A percentile compares a stretch with the other conserved stretches of the same genome.
These are phyloP conservation scores for Hydnum rufescens DNA, from an alignment of 768 basidiomycete species.

Conservation along the genomic window DNA sequence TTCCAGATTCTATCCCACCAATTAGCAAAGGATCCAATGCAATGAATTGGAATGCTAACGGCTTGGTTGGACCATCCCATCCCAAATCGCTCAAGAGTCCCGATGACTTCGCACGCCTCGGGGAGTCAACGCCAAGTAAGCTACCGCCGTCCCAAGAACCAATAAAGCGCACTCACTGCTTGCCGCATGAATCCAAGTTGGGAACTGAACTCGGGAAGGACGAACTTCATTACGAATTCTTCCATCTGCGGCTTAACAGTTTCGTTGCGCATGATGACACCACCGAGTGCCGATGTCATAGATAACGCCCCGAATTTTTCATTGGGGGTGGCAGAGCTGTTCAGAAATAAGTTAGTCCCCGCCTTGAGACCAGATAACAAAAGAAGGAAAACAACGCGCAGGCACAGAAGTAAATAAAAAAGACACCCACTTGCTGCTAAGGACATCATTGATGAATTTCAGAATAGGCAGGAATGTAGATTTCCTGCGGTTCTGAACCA, in stretches of 20 bases:
- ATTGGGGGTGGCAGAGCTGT: constrained; percentile 31
- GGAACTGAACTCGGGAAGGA: constrained; percentile 50
- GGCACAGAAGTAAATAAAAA: not conserved
- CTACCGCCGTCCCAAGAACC: not conserved
- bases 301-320: constrained; percentile 75
- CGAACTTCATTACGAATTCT: constrained; percentile 50
- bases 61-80: constrained; percentile 45
- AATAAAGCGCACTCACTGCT: constrained; percentile 32
- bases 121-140: not conserved
- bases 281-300: constrained; percentile 56
- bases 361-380: too few species aligned
- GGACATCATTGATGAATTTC: constrained; percentile 52
- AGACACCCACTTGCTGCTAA: constrained; percentile 33
- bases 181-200: constrained; percentile 55
- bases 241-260: constrained; percentile 62
- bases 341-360: not conserved
- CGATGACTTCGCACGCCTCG: constrained; percentile 69
- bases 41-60: constrained; percentile 20
- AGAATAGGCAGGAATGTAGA: constrained; percentile 67
- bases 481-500: constrained; percentile 64
- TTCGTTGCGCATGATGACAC: constrained; percentile 69
- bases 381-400: not conserved
- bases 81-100: constrained; percentile 49
- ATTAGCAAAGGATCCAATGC: not conserved
- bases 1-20: constrained; percentile 31